Evolutionary conservation across 2,329 filamentous ascomycete species (phyloP).

Genomic region (Parastagonospora avenae): DNA sequence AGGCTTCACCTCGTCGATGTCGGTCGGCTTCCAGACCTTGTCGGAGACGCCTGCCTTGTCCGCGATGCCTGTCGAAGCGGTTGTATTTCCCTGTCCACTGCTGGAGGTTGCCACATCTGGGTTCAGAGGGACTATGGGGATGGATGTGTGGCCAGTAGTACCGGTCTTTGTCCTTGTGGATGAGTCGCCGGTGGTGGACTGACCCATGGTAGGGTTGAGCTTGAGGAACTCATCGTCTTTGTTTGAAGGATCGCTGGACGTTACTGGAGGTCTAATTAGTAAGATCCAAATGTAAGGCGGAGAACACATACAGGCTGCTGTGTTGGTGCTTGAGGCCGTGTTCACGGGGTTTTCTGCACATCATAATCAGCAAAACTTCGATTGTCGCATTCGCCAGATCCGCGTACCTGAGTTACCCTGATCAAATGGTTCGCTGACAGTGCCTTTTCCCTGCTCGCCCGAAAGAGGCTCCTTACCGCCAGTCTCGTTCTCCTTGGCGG

Average conservation of each 20-base stretch:
- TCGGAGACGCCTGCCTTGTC: slow-evolving; percentile 28
- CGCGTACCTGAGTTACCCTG: slow-evolving; percentile 70
- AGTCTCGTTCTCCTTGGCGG: slow-evolving; percentile 37
- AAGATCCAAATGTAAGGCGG: not conserved
- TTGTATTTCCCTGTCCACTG: slow-evolving; percentile 10
- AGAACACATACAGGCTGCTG: not conserved
- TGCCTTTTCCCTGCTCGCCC: slow-evolving; percentile 70
- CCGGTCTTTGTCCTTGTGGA: slow-evolving; percentile 16
- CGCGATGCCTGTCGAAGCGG: slow-evolving; percentile 36
- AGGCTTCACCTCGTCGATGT: slow-evolving; percentile 31
- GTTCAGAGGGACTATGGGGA: slow-evolving; percentile 25
- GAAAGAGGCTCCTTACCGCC: slow-evolving; percentile 70
- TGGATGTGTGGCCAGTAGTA: slow-evolving; percentile 17
- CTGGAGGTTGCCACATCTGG: slow-evolving; percentile 23
- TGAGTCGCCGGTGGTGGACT: slow-evolving; percentile 3
- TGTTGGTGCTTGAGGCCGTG: slow-evolving; percentile 6
- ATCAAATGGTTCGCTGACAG: slow-evolving; percentile 75
- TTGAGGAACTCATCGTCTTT: slow-evolving; percentile 18
- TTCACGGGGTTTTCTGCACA: slow-evolving; percentile 14
- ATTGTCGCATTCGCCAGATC: not conserved
- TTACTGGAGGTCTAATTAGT: not conserved
- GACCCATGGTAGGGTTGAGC: slow-evolving; percentile 15
- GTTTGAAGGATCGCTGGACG: not conserved
- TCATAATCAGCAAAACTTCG: slow-evolving; percentile 9
- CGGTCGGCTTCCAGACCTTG: slow-evolving; percentile 36